Percentiles rank a stretch among this genome's conserved stretches.
These are phyloP conservation scores for Amylostereum areolatum DNA, from an alignment of 1,284 basidiomycete species.

Conservation along the genomic window DNA sequence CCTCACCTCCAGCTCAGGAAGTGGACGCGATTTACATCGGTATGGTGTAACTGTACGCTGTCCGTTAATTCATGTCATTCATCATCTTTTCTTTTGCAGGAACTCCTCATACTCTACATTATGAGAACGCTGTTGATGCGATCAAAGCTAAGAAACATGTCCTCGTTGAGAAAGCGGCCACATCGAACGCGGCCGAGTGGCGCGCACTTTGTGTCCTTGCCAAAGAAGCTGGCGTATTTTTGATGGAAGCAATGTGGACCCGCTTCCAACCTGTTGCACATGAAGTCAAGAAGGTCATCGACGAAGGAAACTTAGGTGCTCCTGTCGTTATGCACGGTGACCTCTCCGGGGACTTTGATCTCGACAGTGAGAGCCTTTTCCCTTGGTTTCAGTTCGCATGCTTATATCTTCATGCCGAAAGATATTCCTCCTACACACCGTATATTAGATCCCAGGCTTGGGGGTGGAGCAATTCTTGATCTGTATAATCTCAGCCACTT, in stretches of 20 bases:
- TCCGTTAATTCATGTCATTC: no score
- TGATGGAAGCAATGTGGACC: constrained; percentile 88
- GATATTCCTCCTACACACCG: constrained; percentile 66
- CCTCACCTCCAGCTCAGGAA: constrained; percentile 35
- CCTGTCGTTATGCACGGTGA: constrained; percentile 67
- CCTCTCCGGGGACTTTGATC: constrained; percentile 65
- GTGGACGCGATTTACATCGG: constrained; percentile 82
- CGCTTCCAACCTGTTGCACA: constrained; percentile 67
- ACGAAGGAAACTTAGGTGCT: constrained; percentile 55
- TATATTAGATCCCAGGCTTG: constrained; percentile 76
- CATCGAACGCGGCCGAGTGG: constrained; percentile 59
- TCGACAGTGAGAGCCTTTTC: constrained; percentile 52
- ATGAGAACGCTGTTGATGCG: constrained; percentile 71
- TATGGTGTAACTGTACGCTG: constrained; percentile 12
- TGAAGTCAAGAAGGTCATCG: constrained; percentile 62
- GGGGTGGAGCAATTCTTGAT: constrained; percentile 83
- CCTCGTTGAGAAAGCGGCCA: constrained; percentile 81
- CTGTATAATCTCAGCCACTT: constrained; percentile 39
- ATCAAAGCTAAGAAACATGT: constrained; percentile 82
- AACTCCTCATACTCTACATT: constrained; percentile 85
- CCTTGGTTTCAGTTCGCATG: not conserved
- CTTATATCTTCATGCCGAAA: constrained; percentile 19
- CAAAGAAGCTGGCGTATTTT: constrained; percentile 71
- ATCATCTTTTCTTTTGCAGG: constrained; percentile 32
- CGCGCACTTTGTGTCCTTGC: constrained; percentile 67